A percentile compares a stretch with the other conserved stretches of the same genome.
Evolutionary conservation across 306 rosid genomes (phyloP).

Genomic region (Herpetospermum pedunculosum): DNA sequence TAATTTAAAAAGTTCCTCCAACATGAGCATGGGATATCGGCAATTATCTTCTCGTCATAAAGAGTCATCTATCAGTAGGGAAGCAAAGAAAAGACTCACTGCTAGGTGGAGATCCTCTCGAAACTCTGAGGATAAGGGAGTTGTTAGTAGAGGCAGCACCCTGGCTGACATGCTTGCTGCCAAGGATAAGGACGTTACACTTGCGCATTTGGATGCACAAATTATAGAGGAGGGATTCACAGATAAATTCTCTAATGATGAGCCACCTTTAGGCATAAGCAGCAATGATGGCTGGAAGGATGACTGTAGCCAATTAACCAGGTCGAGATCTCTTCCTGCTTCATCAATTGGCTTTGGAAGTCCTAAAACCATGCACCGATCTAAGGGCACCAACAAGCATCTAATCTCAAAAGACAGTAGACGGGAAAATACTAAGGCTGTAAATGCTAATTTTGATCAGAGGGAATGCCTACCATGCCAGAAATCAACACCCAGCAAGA

Average conservation of each 20-base stretch:
- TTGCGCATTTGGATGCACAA: conserved; percentile 21
- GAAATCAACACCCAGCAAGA: conserved; percentile 39
- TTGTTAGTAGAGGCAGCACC: conserved; percentile 55
- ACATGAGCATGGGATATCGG: conserved; percentile 30
- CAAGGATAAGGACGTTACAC: conserved; percentile 40
- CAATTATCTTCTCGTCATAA: conserved; percentile 38
- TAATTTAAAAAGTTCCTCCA: conserved; percentile 27
- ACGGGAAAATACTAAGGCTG: conserved; percentile 35
- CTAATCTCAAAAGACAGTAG: conserved; percentile 32
- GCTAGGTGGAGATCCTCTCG: conserved; percentile 85
- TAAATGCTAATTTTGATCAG: conserved; percentile 22
- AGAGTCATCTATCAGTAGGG: conserved; percentile 76
- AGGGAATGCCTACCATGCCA: conserved; percentile 22
- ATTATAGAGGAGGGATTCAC: conserved; percentile 20
- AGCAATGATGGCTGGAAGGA: conserved; percentile 95
- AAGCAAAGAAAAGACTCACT: conserved; percentile 89
- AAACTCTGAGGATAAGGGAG: conserved; percentile 41
- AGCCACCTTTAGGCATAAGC: conserved; percentile 82
- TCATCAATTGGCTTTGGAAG: conserved; percentile 51
- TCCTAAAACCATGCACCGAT: conserved; percentile 25
- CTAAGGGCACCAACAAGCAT: conserved; percentile 39
- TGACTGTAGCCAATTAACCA: conserved; percentile 40
- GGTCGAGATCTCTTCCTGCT: conserved; percentile 75
- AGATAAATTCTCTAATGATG: conserved; percentile 28
- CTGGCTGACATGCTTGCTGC: conserved; percentile 87